phyloP scores from a whole-genome alignment of 495 filamentous ascomycete species.

The Daldinia loculata region DNA sequence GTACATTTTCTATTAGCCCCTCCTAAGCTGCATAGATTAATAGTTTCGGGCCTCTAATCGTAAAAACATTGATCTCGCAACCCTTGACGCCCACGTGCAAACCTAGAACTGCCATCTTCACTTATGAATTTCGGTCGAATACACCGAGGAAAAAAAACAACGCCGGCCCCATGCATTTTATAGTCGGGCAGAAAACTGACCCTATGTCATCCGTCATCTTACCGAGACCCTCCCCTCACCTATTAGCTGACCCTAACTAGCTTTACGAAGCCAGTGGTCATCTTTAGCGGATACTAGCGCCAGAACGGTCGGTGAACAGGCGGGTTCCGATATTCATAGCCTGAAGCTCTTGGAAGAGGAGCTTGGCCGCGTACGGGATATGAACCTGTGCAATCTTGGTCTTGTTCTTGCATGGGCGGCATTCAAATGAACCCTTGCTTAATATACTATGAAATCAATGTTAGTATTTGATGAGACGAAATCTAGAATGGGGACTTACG shows the following conservation, averaged over 20 bases:
- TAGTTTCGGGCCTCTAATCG: slow-evolving; percentile 12
- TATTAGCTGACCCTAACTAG: background rate
- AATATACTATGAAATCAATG: slow-evolving; percentile 71
- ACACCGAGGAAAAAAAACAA: slow-evolving; percentile 21
- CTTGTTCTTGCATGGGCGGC: slow-evolving; percentile 97
- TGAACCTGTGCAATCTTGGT: slow-evolving; percentile 96
- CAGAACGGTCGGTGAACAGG: slow-evolving; percentile 90
- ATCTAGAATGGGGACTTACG: slow-evolving; percentile 69
- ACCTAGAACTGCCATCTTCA: slow-evolving; percentile 13
- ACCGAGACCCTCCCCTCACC: background rate
- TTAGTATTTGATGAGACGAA: slow-evolving; percentile 35
- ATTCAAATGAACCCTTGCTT: slow-evolving; percentile 93
- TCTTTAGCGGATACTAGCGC: slow-evolving; percentile 69
- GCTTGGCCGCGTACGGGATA: slow-evolving; percentile 97
- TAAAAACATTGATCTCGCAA: slow-evolving; percentile 3
- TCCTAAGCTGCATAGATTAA: slow-evolving; percentile 16
- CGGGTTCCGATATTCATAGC: slow-evolving; percentile 98
- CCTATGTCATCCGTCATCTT: background rate
- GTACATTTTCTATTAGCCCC: background rate
- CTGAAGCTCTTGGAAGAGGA: slow-evolving; percentile 97
- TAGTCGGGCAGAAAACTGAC: slow-evolving; percentile 3
- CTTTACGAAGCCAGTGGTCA: background rate
- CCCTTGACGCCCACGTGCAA: slow-evolving; percentile 30
- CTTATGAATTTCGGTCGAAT: background rate
- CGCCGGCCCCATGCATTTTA: slow-evolving; percentile 42